Evolutionary conservation across 106 monocot genomes (phyloP), one percentile per base, ranked within the genome.

Genomic region (Allium cepa): DNA sequence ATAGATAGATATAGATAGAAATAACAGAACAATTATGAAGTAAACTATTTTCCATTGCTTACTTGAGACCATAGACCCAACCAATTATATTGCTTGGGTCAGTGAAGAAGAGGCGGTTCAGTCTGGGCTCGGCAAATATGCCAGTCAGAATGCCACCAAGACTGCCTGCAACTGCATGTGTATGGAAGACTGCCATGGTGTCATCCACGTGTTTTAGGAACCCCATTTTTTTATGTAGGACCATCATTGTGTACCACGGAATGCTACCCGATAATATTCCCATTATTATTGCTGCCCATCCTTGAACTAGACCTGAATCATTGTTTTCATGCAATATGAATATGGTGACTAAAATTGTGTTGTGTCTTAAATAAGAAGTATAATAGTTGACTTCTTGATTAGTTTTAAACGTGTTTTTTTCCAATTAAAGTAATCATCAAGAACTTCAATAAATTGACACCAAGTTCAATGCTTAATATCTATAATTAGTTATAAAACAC

Each of bases 221-320:
- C 9, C 46, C 7, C 4, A 72, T 72, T 46, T 63, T 63, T 18
- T 64, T 72, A 51, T 72, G 72, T 53, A 72, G 72, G 45, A 72
- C 72, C 72, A 72, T 72, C 72, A 72, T 72, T 1, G 72, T 72
- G 64, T 52, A 72, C 72, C 72, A 72, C 0, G 72, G 72, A 17
- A 72, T 56, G 72, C 72, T 72, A 10, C 72, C 72, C 4, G 72
- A 72, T 13, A 72, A 46, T 1, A 72, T 15, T 2, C 72, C 72
- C 50, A 72, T 64, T 59, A 72, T 51, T 16, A 72, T 51, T 7
- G 64, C 72, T 0, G 72, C 62, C 53, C 72, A 63, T 36, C 53
- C 50, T n/a, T 72, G 72, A 10, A 72, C 63, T n/a, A 72, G 46
- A 11, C 60, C 71, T 71, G 10, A 5, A 26, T 14, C 64, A 64